These are phyloP conservation scores for Eucalyptus cloeziana DNA, from an alignment of 345 rosid genomes.

Conservation along the genomic window DNA sequence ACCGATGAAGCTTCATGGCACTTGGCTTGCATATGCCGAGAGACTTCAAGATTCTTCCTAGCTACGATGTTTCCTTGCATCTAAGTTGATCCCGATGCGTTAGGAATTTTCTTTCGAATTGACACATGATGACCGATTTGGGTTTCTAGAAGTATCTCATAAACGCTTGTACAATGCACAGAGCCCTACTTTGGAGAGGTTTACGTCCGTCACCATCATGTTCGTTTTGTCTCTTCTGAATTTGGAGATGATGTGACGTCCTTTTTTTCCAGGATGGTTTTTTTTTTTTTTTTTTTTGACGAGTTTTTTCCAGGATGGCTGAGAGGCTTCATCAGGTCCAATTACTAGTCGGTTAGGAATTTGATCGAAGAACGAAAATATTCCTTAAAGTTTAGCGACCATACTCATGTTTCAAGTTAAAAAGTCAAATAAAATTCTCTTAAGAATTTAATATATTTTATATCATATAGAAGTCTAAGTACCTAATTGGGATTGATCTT, in stretches of 20 bases:
- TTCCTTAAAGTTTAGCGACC: background rate
- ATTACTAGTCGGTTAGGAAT: background rate
- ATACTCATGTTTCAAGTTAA: background rate
- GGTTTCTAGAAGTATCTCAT: background rate
- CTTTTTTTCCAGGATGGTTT: background rate
- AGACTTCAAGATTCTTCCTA: background rate
- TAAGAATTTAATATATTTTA: background rate
- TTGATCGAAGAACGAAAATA: background rate
- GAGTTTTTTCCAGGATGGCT: background rate
- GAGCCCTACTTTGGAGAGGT: background rate
- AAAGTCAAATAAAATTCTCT: background rate
- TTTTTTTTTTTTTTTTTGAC: too few relatives aligned
- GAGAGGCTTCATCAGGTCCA: background rate
- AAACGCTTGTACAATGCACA: background rate
- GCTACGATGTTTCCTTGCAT: background rate
- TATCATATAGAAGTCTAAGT: background rate
- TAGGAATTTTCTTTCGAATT: background rate
- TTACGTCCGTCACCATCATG: background rate
- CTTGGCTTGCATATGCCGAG: background rate
- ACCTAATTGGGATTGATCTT: background rate
- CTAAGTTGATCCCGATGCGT: background rate
- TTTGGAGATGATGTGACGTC: background rate
- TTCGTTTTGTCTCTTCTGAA: background rate
- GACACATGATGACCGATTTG: background rate
- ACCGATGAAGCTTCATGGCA: background rate